Base-by-base conservation (phyloP, 2,329 filamentous ascomycete genomes). In the Botryotinia calthae region DNA sequence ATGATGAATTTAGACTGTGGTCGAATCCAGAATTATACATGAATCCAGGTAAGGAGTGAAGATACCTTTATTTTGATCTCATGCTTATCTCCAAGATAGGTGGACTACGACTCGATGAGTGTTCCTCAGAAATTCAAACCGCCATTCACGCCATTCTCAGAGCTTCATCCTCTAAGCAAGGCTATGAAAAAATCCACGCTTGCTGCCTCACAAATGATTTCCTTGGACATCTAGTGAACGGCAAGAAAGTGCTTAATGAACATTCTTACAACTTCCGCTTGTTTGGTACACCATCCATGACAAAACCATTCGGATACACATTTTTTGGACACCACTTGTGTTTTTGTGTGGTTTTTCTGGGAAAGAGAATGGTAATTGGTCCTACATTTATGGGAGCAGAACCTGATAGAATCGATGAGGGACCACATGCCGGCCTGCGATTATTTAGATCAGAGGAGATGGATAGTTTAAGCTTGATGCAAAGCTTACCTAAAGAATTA, bases 371-470 rank as follows among this genome's bases (percentile, higher is more conserved):
- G 67, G 83, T 93, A 62, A 84, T 93, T 4, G 89, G 88, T 0
- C 93, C 93, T 0, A 93, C 90, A 82, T 95, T 95, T 81, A 93
- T 91, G 0, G 93, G 93, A 71, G 93, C 93, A 0, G 93, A 95
- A 81, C 93, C 93, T 0, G 94, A 95, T 77, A 68, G 74, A 44
- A 79, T 80, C 51, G 79, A 80, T 25, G 78, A 78, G n/a, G 79
- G 78, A 6, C 78, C 78, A 25, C 75, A 79, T 71, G 75, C 75
- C 2, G 79, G 78, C 12, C 62, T 78, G 69, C 67, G 76, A 22
- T 71, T 79, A 48, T 79, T 79, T 40, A 51, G 74, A 9, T 74
- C 74, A 14, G 78, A 79, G 58, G 76, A 79, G 44, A 48, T 79
- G 64, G 76, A 77, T 48, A 76, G 77, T 56, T 73, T 80, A 72